A percentile compares a stretch with the other conserved stretches of the same genome.
Conservation (phyloP, 2,329 filamentous ascomycete species). For the Colletotrichum eleusines region DNA sequence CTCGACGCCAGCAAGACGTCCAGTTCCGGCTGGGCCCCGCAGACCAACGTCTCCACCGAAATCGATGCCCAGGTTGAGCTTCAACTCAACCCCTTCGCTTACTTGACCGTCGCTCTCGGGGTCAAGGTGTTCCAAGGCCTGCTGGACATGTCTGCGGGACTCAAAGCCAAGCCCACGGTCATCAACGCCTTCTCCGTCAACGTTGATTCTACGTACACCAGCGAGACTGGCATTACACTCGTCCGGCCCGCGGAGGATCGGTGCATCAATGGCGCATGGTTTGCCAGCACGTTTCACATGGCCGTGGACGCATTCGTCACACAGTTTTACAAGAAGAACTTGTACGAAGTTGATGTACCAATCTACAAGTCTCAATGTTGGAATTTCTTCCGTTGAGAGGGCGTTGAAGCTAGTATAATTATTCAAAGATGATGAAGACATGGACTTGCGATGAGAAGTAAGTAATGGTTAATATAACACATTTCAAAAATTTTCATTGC, state of each 20-base stretch:
- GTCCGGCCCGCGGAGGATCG: conserved; percentile 18
- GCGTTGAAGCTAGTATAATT: not conserved
- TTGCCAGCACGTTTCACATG: conserved; percentile 41
- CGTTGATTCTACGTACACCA: conserved; percentile 33
- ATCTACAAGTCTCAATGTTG: conserved; percentile 42
- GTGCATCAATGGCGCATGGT: conserved; percentile 42
- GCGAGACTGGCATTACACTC: conserved; percentile 28
- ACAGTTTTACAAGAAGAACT: conserved; percentile 37
- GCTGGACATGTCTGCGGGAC: conserved; percentile 52
- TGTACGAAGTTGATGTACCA: conserved; percentile 31
- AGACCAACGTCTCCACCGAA: conserved; percentile 50
- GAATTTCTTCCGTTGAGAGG: conserved; percentile 28
- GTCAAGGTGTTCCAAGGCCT: conserved; percentile 53
- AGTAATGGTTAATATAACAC: accelerated
- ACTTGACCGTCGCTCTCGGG: conserved; percentile 54
- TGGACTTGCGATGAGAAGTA: conserved; percentile 46
- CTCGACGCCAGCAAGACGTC: conserved; percentile 47
- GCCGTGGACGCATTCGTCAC: conserved; percentile 37
- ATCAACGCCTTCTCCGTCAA: conserved; percentile 55
- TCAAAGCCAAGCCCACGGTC: conserved; percentile 52
- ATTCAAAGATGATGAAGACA: conserved; percentile 22
- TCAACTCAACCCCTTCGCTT: conserved; percentile 49
- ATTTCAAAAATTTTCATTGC: not conserved
- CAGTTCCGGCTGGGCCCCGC: conserved; percentile 52
- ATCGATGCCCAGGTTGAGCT: conserved; percentile 50